Evolutionary conservation across 31 red algal species (phyloP), one percentile per base, ranked within the genome.

Genomic region (Porphyra umbilicalis): DNA sequence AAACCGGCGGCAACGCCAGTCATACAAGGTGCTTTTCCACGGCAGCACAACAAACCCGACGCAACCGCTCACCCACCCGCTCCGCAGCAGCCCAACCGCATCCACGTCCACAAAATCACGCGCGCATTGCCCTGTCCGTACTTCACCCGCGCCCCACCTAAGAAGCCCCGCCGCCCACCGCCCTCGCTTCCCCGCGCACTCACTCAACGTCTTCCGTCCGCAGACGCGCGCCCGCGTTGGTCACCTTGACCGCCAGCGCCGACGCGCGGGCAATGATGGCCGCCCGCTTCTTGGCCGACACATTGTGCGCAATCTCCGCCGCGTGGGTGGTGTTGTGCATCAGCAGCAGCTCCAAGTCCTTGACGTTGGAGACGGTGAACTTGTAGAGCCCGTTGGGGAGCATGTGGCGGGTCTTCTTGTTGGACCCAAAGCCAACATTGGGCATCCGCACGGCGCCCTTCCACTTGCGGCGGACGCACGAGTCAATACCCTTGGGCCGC

Each of bases 401-500:
- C 89, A 95, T 89, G 44, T 98, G 90, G 35, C 93, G 84, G 31
- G 92, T 98, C 80, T 92, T 95, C 85, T 94, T 92, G 77, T 94
- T 89, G 32, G 83, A 80, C 7, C 96, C 96, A 76, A 95, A 98
- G 37, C 96, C 96, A 84, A 98, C 95, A 85, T 98, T 98, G 36
- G 96, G 96, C 96, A 98, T 98, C 34, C 81, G 90, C 81, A 92
- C 91, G 39, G 88, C 92, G 81, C 96, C 96, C 77, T 87, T 86
- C 83, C 92, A 98, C 89, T 91, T 89, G 34, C 96, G 89, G 57
- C 96, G 93, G 15, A 98, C 96, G 77, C 86, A 83, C 40, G 93
- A 98, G 86, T 98, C 96, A 83, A 98, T 98, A 77, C 96, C 96
- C 77, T 98, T 98, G 75, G 86, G 96, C 39, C 88, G 89, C 38